Base-by-base conservation (phyloP, 208 protist species). In the Wallacemonas rigidus region DNA sequence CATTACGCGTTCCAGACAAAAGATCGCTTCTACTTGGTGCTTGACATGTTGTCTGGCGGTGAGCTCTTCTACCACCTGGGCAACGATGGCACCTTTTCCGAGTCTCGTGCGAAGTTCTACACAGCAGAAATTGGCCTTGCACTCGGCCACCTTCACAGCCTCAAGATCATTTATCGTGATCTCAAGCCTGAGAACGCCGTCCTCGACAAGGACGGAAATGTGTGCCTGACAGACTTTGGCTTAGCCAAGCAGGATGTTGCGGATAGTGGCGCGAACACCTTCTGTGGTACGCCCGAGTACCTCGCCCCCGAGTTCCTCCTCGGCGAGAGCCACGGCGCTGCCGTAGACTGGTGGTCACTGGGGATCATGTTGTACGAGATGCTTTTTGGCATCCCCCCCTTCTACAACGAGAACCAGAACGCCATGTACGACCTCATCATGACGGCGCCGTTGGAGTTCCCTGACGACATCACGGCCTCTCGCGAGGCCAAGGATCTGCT, bases 271-370 rank as follows among this genome's bases (percentile, higher is more conserved):
- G 85, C 84, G 3, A 79, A 87, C 67, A 98, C 92, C 38, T 95
- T 95, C 76, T 97, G 92, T 55, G 95, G 95, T 17, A 97, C 92
- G 11, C 85, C 94, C 51, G 88, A 96, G 74, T 97, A 97, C 80
- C 80, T 97, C 39, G 91, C 98, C 12, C 95, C 97, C 4, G 96
- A 99, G 86, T 87, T 99, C 70, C 77, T 99, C 14, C 75, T 90
- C 57, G 90, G 91, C 35, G 78, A 88, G 15, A 86, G 88, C 1
- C 90, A 99, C 75, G 96, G 96, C 56, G 94, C 93, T 64, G 93
- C 95, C 15, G 96, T 99, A 26, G 98, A 99, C 79, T 99, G 97
- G 97, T 99, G 98, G 98, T 94, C 92, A 14, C 85, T 98, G n/a
- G 98, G 98, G 36, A 95, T 98, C 50, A 76, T 99, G 48, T 71